Conservation (phyloP, 225 moss, liverwort and hornwort species). For the Marchantia paleacea region DNA sequence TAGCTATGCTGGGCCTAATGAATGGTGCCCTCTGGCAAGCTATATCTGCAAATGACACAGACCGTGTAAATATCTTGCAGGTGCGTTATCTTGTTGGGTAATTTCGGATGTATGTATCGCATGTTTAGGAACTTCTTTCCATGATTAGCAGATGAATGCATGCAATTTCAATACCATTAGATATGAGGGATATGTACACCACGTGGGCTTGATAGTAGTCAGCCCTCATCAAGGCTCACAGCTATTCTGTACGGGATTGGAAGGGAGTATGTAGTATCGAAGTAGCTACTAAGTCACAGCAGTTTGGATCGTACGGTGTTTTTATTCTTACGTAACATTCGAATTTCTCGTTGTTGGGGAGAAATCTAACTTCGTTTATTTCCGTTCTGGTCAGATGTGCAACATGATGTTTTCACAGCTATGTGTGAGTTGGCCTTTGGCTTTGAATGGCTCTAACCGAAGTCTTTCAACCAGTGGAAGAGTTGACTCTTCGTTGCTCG, state of each 20-base stretch:
- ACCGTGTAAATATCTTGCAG: constrained; percentile 90
- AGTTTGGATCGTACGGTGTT: background rate
- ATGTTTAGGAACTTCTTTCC: too few relatives aligned
- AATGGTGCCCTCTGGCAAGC: constrained; percentile 98
- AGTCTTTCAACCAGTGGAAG: constrained; percentile 38
- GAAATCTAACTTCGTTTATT: background rate
- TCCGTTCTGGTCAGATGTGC: constrained; percentile 73
- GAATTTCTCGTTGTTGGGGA: background rate
- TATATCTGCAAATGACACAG: constrained; percentile 95
- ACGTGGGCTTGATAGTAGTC: background rate
- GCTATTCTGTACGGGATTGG: background rate
- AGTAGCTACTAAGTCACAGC: background rate
- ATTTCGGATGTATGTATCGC: background rate
- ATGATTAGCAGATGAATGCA: background rate
- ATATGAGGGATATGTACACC: background rate
- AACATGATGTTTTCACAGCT: constrained; percentile 99
- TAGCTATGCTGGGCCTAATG: constrained; percentile 96
- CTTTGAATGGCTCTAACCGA: constrained; percentile 34
- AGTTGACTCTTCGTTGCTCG: constrained; percentile 42
- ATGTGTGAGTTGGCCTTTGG: constrained; percentile 81
- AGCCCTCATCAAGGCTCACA: too few relatives aligned
- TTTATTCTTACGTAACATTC: background rate
- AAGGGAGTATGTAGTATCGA: background rate
- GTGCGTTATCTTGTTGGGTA: constrained; percentile 24
- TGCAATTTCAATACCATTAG: background rate